Evolutionary conservation across 2,329 filamentous ascomycete species (phyloP).

Genomic region (Sphaerulina vaccinii): DNA sequence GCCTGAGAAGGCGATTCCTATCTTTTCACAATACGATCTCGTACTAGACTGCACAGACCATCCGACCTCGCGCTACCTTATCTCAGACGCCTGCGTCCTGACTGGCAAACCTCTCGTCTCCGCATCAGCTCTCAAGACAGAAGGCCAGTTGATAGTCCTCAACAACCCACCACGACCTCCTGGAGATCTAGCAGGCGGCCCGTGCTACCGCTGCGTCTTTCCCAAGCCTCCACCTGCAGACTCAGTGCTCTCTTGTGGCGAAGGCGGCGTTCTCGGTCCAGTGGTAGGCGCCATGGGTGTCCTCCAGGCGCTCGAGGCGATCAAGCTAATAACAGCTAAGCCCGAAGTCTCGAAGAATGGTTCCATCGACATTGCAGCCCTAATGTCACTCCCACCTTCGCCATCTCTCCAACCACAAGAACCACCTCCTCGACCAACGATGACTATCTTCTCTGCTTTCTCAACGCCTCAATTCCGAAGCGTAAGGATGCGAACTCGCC

Average conservation of each 20-base stretch:
- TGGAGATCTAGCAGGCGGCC: slow-evolving; percentile 62
- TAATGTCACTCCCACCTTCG: slow-evolving; percentile 19
- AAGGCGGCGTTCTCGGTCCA: slow-evolving; percentile 88
- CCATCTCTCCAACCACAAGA: slow-evolving; percentile 24
- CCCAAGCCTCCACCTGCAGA: slow-evolving; percentile 81
- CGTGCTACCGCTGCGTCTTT: slow-evolving; percentile 93
- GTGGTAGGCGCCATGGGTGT: slow-evolving; percentile 94
- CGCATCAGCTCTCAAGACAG: slow-evolving; percentile 82
- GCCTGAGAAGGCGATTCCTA: slow-evolving; percentile 63
- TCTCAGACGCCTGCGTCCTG: slow-evolving; percentile 85
- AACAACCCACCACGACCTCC: slow-evolving; percentile 71
- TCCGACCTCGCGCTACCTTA: slow-evolving; percentile 84
- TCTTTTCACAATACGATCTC: slow-evolving; percentile 72
- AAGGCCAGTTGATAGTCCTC: slow-evolving; percentile 85
- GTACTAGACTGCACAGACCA: slow-evolving; percentile 96
- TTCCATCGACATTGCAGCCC: slow-evolving; percentile 13
- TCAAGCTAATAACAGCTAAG: slow-evolving; percentile 70
- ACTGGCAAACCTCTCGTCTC: slow-evolving; percentile 78
- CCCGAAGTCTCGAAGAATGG: slow-evolving; percentile 15
- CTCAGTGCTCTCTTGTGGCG: slow-evolving; percentile 80
- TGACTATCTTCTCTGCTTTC: slow-evolving; percentile 58
- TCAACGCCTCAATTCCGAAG: slow-evolving; percentile 64
- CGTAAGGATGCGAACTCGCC: slow-evolving; percentile 68
- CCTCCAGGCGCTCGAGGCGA: slow-evolving; percentile 82
- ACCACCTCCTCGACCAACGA: slow-evolving; percentile 37